These are phyloP conservation scores for Citrus mangshanensis DNA, from an alignment of 345 rosid genomes.

Conservation along the genomic window DNA sequence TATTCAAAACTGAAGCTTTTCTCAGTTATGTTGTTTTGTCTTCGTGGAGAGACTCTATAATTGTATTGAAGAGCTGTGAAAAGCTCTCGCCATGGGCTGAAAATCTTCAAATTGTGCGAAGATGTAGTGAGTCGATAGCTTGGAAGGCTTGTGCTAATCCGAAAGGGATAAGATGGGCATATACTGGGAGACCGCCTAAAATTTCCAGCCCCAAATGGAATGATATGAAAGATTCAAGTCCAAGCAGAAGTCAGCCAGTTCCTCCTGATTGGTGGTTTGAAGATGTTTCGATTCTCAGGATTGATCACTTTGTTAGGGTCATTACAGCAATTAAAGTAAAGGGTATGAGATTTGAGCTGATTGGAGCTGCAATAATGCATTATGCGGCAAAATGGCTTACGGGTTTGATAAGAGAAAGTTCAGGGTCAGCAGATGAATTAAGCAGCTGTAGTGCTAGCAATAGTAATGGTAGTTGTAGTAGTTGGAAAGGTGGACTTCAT, in stretches of 20 bases:
- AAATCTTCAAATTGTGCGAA: slow-evolving; percentile 88
- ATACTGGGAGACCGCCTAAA: slow-evolving; percentile 64
- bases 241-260: slow-evolving; percentile 70
- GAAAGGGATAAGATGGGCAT: slow-evolving; percentile 92
- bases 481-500: slow-evolving; percentile 92
- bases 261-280: slow-evolving; percentile 99
- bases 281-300: slow-evolving; percentile 89
- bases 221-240: slow-evolving; percentile 72
- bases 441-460: slow-evolving; percentile 43
- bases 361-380: slow-evolving; percentile 85
- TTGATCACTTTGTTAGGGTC: slow-evolving; percentile 91
- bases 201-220: slow-evolving; percentile 86
- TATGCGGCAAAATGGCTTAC: slow-evolving; percentile 92
- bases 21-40: slow-evolving; percentile 94
- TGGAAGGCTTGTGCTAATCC: slow-evolving; percentile 99
- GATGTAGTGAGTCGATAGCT: slow-evolving; percentile 97
- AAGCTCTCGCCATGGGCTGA: slow-evolving; percentile 97
- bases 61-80: slow-evolving; percentile 87
- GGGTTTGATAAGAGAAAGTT: slow-evolving; percentile 59
- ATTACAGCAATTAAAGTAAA: slow-evolving; percentile 93
- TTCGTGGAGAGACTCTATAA: slow-evolving; percentile 94
- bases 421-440: slow-evolving; percentile 48
- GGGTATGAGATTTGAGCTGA: slow-evolving; percentile 87
- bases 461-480: slow-evolving; percentile 46
- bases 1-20: slow-evolving; percentile 97